Evolutionary conservation across 306 rosid genomes (phyloP).

Genomic region (Ceratonia siliqua): DNA sequence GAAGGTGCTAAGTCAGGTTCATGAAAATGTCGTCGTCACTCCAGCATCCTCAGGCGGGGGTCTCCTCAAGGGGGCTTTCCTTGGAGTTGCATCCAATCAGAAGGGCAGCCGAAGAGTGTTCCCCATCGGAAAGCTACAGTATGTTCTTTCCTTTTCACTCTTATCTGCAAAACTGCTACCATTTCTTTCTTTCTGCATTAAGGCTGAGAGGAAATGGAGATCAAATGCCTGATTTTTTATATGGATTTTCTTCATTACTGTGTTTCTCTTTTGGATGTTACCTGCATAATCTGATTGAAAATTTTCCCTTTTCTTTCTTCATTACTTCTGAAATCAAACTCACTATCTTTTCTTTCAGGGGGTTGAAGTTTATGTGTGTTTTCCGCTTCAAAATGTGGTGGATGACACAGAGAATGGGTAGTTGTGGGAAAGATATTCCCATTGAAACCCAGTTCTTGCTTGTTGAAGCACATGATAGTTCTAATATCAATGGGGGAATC

Average conservation of each 20-base stretch:
- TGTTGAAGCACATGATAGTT: conserved; percentile 52
- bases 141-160: conserved; percentile 17
- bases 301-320: neutral
- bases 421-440: conserved; percentile 70
- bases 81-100: conserved; percentile 67
- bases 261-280: neutral
- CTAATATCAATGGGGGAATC: conserved; percentile 44
- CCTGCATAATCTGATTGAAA: neutral
- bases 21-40: conserved; percentile 55
- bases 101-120: conserved; percentile 66
- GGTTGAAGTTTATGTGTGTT: conserved; percentile 73
- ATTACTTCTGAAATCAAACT: too few species aligned
- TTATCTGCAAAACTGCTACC: too few species aligned
- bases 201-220: too few species aligned
- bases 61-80: conserved; percentile 70
- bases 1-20: conserved; percentile 57
- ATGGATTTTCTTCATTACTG: neutral
- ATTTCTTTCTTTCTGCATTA: too few species aligned
- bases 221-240: too few species aligned
- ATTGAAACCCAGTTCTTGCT: conserved; percentile 87
- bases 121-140: conserved; percentile 79
- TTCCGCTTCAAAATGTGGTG: conserved; percentile 96
- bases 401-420: conserved; percentile 99
- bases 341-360: conserved; percentile 52
- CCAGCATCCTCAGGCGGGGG: conserved; percentile 64